phyloP scores from a whole-genome alignment of 129 eudicot species.

The Escallonia rubra region DNA sequence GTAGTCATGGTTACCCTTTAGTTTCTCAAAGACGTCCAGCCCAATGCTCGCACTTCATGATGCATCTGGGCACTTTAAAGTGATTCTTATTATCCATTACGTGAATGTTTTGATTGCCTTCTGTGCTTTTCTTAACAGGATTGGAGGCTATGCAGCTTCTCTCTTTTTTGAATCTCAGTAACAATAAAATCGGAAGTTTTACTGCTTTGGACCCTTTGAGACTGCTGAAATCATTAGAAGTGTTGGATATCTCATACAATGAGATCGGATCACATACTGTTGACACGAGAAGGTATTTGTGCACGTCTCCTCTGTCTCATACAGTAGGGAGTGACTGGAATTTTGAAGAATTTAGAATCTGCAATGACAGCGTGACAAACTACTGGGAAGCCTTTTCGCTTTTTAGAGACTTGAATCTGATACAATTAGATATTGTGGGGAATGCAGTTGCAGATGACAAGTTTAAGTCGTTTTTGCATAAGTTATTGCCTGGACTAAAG shows the following conservation, averaged over 20 bases:
- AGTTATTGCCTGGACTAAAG: constrained; percentile 59
- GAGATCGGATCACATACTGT: constrained; percentile 77
- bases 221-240: constrained; percentile 54
- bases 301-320: constrained; percentile 74
- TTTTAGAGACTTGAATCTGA: constrained; percentile 50
- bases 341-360: constrained; percentile 22
- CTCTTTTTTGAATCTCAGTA: constrained; percentile 68
- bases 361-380: constrained; percentile 18
- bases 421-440: constrained; percentile 62
- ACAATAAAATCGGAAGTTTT: constrained; percentile 67
- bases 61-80: background rate
- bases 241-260: constrained; percentile 61
- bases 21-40: too few species aligned
- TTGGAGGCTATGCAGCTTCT: constrained; percentile 87
- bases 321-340: constrained; percentile 38
- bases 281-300: constrained; percentile 72
- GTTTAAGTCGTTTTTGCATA: constrained; percentile 35
- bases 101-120: background rate
- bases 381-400: constrained; percentile 70
- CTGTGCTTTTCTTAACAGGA: constrained; percentile 39
- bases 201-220: constrained; percentile 71
- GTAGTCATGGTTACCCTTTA: too few species aligned
- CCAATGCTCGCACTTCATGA: background rate
- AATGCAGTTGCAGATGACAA: constrained; percentile 47
- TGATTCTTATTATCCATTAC: background rate